Percentiles rank a stretch among this genome's conserved stretches.
Evolutionary conservation across 2,329 filamentous ascomycete genomes (phyloP).

Genomic region (Aspergillus brasiliensis): DNA sequence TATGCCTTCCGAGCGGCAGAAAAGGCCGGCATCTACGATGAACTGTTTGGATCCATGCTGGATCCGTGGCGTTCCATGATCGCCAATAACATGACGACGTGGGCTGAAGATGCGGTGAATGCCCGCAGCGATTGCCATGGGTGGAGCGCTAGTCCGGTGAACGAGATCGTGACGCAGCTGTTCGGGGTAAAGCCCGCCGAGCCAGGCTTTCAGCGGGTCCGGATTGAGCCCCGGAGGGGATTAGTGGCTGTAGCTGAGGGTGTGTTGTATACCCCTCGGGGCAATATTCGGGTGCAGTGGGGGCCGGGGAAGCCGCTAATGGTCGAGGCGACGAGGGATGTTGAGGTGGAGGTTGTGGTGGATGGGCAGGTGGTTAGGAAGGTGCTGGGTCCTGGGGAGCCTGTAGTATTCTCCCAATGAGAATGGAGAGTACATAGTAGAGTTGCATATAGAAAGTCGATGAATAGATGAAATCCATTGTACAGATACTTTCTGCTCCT

Average conservation of each 20-base stretch:
- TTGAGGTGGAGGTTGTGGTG: neutral
- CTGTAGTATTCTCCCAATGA: neutral
- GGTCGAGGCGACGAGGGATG: neutral
- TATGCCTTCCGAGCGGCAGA: conserved; percentile 10
- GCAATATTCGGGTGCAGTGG: neutral
- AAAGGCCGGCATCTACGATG: conserved; percentile 1
- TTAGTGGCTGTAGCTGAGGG: neutral
- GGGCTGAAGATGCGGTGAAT: conserved; percentile 12
- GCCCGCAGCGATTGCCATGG: conserved; percentile 16
- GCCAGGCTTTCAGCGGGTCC: conserved; percentile 3
- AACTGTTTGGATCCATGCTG: conserved; percentile 4
- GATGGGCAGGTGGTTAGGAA: no score
- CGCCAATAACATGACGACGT: conserved; percentile 7
- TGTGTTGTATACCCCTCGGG: neutral
- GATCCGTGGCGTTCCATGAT: conserved; percentile 11
- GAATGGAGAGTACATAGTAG: neutral
- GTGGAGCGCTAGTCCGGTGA: conserved; percentile 12
- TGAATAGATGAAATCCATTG: neutral
- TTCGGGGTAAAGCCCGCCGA: conserved; percentile 2
- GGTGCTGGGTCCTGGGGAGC: neutral
- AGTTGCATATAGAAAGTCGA: neutral
- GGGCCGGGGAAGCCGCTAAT: neutral
- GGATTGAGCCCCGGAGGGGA: conserved; percentile 1
- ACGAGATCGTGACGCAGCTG: conserved; percentile 12
- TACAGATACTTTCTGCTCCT: no score